A percentile compares a stretch with the other conserved stretches of the same genome.
These are phyloP conservation scores for Polychaeton citri DNA, from an alignment of 2,329 filamentous ascomycete species.

Conservation along the genomic window DNA sequence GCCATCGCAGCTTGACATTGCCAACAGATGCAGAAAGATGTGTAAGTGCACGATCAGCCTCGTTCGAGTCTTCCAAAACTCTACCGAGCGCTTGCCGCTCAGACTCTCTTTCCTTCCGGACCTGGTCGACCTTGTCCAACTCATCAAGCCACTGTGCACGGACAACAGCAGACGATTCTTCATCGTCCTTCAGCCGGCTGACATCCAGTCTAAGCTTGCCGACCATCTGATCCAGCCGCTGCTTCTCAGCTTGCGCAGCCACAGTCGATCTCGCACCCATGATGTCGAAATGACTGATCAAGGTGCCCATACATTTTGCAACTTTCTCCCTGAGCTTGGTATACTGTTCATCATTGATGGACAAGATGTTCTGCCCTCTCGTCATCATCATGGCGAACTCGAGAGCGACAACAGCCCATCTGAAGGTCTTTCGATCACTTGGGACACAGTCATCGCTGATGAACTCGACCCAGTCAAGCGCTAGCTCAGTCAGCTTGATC, in stretches of 20 bases:
- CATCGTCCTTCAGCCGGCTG: slow-evolving; percentile 60
- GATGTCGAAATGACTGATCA: slow-evolving; percentile 98
- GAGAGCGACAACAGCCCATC: slow-evolving; percentile 88
- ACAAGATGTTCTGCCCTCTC: slow-evolving; percentile 81
- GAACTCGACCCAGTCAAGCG: slow-evolving; percentile 94
- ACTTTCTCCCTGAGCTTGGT: slow-evolving; percentile 72
- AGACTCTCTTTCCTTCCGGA: slow-evolving; percentile 63
- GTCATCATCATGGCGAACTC: slow-evolving; percentile 99
- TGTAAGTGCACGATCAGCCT: slow-evolving; percentile 87
- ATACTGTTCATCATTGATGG: slow-evolving; percentile 79
- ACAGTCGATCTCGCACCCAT: slow-evolving; percentile 91
- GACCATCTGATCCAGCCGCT: slow-evolving; percentile 67
- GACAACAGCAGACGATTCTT: slow-evolving; percentile 67
- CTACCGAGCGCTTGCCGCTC: slow-evolving; percentile 79
- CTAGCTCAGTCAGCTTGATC: slow-evolving; percentile 81
- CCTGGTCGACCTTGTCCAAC: slow-evolving; percentile 63
- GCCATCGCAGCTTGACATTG: slow-evolving; percentile 92
- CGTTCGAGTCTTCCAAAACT: slow-evolving; percentile 86
- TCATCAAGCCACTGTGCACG: slow-evolving; percentile 61
- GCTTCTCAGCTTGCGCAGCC: slow-evolving; percentile 86
- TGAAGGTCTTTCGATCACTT: slow-evolving; percentile 87
- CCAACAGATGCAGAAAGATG: slow-evolving; percentile 88
- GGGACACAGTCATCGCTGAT: slow-evolving; percentile 95
- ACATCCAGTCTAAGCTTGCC: slow-evolving; percentile 69
- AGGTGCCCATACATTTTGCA: slow-evolving; percentile 88